Evolutionary conservation across 257 asterid genomes (phyloP), one percentile per base, ranked within the genome.

Genomic region (Penstemon eatonii): DNA sequence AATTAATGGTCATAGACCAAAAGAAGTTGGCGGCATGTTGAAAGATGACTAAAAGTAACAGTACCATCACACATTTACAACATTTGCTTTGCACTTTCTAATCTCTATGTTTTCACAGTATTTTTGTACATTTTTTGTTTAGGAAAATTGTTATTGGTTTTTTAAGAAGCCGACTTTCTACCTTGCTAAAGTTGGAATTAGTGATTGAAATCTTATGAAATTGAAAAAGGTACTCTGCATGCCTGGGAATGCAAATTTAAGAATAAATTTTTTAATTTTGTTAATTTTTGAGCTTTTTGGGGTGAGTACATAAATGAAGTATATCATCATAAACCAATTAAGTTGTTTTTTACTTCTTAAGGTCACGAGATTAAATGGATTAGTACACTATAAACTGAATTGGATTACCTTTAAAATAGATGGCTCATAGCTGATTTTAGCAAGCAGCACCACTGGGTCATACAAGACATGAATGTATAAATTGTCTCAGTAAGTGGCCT

Each of bases 31-130:
- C 33, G 33, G 33, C 33, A 25, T 63, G 37, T 55, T 68, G 50
- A 42, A 43, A 49, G 36, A 18, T 68, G 60, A 50, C 57, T 57
- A 56, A 60, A 63, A 63, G 68, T 52, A 60, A 52, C 45, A 45
- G 56, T 8, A 39, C 36, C 12, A 11, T 38, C 5, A 41, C 51
- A 19, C 51, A 64, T 37, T 8, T 33, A 51, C 12, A 43, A 61
- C 61, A 49, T 69, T 38, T 13, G n/a, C 38, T 6, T 10, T 40
- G 39, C 11, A 6, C n/a, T 68, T 68, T 25, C 33, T 25, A 25
- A 25, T 1, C 4, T 15, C 67, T 49, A 25, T 60, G 46, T 69
- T 49, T 54, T 19, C 45, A 12, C 44, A 36, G 45, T 47, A 43
- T 38, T 33, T 67, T 46, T 40, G 18, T 5, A 52, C 9, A 3